A percentile compares a stretch with the other conserved stretches of the same genome.
Conservation (phyloP, 176 grass and related monocot species). For the Eleusine indica region DNA sequence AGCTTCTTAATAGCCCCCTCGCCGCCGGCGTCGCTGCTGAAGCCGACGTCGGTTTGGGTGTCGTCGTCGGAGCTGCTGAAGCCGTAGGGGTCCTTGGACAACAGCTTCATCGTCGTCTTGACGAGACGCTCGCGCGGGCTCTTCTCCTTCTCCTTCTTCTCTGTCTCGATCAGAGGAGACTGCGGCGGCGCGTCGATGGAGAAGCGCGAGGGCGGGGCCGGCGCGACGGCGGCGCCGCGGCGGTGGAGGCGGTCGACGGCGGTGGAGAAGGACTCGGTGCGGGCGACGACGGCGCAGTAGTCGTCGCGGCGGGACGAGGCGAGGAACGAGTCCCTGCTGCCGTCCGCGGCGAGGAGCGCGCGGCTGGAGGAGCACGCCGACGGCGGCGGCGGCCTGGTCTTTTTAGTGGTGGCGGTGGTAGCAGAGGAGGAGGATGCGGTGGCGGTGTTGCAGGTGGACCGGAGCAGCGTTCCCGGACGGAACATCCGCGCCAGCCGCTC, state of each 20-base stretch:
- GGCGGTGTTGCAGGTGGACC: conserved; percentile 75
- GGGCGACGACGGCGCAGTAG: conserved; percentile 23
- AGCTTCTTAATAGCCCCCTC: background rate
- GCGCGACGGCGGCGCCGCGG: background rate
- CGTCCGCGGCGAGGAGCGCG: conserved; percentile 50
- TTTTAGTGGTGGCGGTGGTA: background rate
- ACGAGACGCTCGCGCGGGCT: conserved; percentile 13
- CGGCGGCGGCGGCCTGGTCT: background rate
- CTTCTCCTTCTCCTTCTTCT: conserved; percentile 22
- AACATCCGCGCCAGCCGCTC: conserved; percentile 80
- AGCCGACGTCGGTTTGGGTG: conserved; percentile 46
- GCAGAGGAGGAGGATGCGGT: conserved; percentile 33
- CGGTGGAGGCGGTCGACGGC: conserved; percentile 47
- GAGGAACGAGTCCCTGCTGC: conserved; percentile 42
- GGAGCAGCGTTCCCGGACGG: conserved; percentile 57
- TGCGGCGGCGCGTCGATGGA: conserved; percentile 28
- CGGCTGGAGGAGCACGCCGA: conserved; percentile 56
- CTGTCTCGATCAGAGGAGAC: background rate
- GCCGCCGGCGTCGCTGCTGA: conserved; percentile 68
- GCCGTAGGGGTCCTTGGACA: conserved; percentile 64
- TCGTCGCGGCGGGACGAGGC: conserved; percentile 45
- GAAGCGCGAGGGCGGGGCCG: background rate
- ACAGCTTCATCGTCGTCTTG: conserved; percentile 39
- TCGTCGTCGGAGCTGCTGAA: conserved; percentile 75
- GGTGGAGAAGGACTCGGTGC: conserved; percentile 63